phyloP scores from a whole-genome alignment of 345 rosid genomes.

The Bruguiera sexangula region DNA sequence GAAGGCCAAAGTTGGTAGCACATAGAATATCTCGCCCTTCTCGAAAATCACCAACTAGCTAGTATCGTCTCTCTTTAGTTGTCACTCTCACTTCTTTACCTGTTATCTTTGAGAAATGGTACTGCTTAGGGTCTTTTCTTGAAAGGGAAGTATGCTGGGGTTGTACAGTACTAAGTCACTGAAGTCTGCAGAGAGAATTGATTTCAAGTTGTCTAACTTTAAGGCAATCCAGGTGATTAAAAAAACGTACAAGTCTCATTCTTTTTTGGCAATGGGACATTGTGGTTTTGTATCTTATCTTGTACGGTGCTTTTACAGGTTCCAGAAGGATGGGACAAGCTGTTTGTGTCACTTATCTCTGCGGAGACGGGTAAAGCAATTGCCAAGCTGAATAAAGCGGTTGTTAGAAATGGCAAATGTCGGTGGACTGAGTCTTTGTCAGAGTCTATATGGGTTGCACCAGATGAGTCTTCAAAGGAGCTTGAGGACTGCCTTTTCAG shows the following conservation, averaged over 20 bases:
- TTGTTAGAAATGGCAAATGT: conserved; percentile 46
- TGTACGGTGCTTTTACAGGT: conserved; percentile 29
- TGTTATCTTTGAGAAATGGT: neutral
- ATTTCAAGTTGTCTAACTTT: conserved; percentile 48
- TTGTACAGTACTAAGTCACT: conserved; percentile 34
- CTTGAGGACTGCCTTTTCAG: conserved; percentile 40
- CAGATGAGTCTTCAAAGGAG: conserved; percentile 33
- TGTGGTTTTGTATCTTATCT: neutral
- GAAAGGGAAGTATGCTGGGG: conserved; percentile 37
- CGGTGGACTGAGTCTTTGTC: conserved; percentile 48
- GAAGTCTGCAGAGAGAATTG: conserved; percentile 42
- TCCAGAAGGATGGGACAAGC: conserved; percentile 69
- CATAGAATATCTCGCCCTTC: conserved; percentile 24
- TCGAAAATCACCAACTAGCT: conserved; percentile 29
- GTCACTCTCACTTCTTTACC: neutral
- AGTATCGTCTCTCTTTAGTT: conserved; percentile 11
- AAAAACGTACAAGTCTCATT: neutral
- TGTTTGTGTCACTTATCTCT: conserved; percentile 42
- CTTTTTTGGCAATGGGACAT: neutral
- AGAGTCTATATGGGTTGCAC: conserved; percentile 37
- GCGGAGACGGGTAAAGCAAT: conserved; percentile 49
- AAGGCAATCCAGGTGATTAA: conserved; percentile 45
- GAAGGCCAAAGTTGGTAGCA: conserved; percentile 26
- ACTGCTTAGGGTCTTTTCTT: neutral
- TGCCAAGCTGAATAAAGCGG: conserved; percentile 40